phyloP scores from a whole-genome alignment of 768 basidiomycete genomes.

The Podaxis sp. region DNA sequence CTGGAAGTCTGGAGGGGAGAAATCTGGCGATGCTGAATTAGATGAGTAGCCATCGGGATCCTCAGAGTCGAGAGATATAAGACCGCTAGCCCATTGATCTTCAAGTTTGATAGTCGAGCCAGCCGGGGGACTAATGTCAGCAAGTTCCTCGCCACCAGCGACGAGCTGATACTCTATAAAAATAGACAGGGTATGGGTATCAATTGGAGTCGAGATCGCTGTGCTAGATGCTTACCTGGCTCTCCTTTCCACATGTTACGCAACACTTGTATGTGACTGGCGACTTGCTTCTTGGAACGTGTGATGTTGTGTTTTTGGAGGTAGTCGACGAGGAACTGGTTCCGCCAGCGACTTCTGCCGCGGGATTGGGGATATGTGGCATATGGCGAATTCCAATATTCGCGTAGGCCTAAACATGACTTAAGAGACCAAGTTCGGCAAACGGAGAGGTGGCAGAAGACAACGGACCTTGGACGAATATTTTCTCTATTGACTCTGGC shows the following conservation, averaged over 20 bases:
- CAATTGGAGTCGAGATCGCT: constrained; percentile 2
- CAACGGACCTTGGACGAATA: constrained; percentile 67
- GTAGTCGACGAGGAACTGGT: constrained; percentile 83
- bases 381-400: constrained; percentile 80
- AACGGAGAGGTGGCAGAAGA: constrained; percentile 1
- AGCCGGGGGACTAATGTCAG: constrained; percentile 36
- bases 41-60: constrained; percentile 33
- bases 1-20: constrained; percentile 40
- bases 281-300: constrained; percentile 83
- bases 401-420: constrained; percentile 50
- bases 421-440: constrained; percentile 1
- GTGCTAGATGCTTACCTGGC: constrained; percentile 43
- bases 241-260: constrained; percentile 89
- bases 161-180: constrained; percentile 68
- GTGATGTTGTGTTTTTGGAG: constrained; percentile 64
- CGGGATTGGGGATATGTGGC: constrained; percentile 68
- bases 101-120: constrained; percentile 54
- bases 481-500: constrained; percentile 72
- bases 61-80: constrained; percentile 44
- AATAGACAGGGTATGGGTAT: constrained; percentile 13
- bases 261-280: constrained; percentile 83
- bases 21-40: constrained; percentile 39
- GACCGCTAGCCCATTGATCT: constrained; percentile 36
- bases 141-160: constrained; percentile 75
- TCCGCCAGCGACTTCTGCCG: constrained; percentile 76